Evolutionary conservation across 768 basidiomycete genomes (phyloP), one percentile per base, ranked within the genome.

Genomic region (Artomyces pyxidatus): DNA sequence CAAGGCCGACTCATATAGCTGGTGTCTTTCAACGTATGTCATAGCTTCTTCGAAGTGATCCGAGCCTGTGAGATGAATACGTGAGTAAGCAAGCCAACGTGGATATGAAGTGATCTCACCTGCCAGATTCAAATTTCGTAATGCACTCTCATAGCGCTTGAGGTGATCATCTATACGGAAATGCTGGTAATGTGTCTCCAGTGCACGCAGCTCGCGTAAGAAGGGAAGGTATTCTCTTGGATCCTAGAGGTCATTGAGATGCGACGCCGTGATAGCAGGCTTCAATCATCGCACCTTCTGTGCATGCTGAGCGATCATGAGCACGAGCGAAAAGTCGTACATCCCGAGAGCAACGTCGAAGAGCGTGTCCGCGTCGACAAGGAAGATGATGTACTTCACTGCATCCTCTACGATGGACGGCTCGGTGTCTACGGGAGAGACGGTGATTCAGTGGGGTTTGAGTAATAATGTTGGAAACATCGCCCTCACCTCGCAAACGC

Each of bases 211-310:
- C 56, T 95, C 90, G 8, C 91, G 81, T 27, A 99, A 75, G 80
- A 99, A 98, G 0, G 96, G 96, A 0, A 99, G 79, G 60, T 99
- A 99, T 62, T 99, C 96, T 58, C 93, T 76, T 6, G 96, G 96
- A 65, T 99, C 96, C 95, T 98, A 56, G 23, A 48, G 23, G 25
- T n/a, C 26, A 28, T 4, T 45, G 43, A 39, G 44, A n/a, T 17
- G 44, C 41, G 42, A 16, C 12, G 4, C 39, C 7, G 25, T 45
- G 21, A 21, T 17, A 7, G 25, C 10, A 21, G n/a, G 28, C 26
- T 16, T 7, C 11, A 23, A 8, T 22, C 26, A 51, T 32, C 41
- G n/a, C 29, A 92, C 94, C 78, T 95, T 96, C 63, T 98, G 94
- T 41, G 95, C 88, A 60, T 96, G 86, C 62, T 98, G 96, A 1